Conservation (phyloP, 2,329 filamentous ascomycete species). For the Xylariaceae sp. region DNA sequence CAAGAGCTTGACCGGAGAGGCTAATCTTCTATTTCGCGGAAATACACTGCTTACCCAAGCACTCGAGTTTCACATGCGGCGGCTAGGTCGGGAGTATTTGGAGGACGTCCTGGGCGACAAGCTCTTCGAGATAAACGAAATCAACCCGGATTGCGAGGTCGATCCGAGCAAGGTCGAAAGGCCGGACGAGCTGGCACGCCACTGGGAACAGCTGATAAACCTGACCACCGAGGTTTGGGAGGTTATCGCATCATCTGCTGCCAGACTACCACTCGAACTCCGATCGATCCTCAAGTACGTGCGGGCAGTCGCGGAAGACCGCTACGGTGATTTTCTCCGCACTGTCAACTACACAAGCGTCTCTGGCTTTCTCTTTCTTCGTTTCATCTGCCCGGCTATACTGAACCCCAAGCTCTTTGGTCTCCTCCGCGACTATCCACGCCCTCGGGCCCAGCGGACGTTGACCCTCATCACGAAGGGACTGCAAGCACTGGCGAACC, state of each 20-base stretch:
- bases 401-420: constrained; percentile 92
- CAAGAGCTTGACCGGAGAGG: constrained; percentile 76
- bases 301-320: constrained; percentile 84
- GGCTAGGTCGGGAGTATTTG: constrained; percentile 86
- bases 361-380: constrained; percentile 87
- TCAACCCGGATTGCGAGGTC: constrained; percentile 89
- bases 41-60: constrained; percentile 93
- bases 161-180: constrained; percentile 74
- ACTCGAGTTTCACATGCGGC: constrained; percentile 91
- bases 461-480: constrained; percentile 90
- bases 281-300: constrained; percentile 86
- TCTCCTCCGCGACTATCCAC: constrained; percentile 75
- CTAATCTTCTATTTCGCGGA: constrained; percentile 89
- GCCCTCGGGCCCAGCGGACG: constrained; percentile 75
- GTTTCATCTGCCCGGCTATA: constrained; percentile 95
- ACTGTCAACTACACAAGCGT: constrained; percentile 91
- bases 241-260: constrained; percentile 69
- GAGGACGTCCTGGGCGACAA: constrained; percentile 83
- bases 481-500: constrained; percentile 82
- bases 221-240: constrained; percentile 83
- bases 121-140: constrained; percentile 81
- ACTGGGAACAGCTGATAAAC: constrained; percentile 72
- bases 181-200: constrained; percentile 68
- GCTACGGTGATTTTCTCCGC: constrained; percentile 86
- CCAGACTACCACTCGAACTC: constrained; percentile 72